Conservation (phyloP, 345 rosid species). For the Melaleuca quinquenervia region DNA sequence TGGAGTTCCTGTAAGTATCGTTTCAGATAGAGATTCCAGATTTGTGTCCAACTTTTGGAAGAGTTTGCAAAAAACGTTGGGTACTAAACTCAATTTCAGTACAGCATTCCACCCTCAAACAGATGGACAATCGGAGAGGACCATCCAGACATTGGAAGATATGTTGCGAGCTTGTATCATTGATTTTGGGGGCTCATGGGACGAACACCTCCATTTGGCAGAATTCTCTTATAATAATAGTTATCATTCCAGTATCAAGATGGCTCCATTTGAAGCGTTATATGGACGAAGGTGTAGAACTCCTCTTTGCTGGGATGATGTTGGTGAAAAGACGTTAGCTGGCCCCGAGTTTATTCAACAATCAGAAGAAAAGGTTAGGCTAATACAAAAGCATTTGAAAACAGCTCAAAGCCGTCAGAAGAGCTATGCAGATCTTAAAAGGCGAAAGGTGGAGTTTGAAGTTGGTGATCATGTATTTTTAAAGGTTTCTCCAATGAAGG, state of each 20-base stretch:
- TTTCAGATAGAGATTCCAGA: not conserved
- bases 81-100: not conserved
- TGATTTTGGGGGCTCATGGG: not conserved
- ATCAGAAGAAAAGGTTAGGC: not conserved
- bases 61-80: not conserved
- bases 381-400: not conserved
- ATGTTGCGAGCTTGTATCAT: not conserved
- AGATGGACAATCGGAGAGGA: not conserved
- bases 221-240: not conserved
- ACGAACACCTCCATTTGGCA: not conserved
- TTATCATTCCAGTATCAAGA: not conserved
- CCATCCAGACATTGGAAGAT: not conserved
- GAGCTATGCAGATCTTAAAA: not conserved
- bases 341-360: not conserved
- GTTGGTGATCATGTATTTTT: too few species aligned
- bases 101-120: not conserved
- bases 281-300: not conserved
- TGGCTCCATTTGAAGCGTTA: not conserved
- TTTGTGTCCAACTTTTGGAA: not conserved
- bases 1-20: not conserved
- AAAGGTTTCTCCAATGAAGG: too few species aligned
- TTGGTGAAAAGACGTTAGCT: not conserved
- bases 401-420: not conserved
- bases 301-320: not conserved
- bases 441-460: too few species aligned